phyloP scores from a whole-genome alignment of 2,329 filamentous ascomycete species.

The Polytolypa hystricis region DNA sequence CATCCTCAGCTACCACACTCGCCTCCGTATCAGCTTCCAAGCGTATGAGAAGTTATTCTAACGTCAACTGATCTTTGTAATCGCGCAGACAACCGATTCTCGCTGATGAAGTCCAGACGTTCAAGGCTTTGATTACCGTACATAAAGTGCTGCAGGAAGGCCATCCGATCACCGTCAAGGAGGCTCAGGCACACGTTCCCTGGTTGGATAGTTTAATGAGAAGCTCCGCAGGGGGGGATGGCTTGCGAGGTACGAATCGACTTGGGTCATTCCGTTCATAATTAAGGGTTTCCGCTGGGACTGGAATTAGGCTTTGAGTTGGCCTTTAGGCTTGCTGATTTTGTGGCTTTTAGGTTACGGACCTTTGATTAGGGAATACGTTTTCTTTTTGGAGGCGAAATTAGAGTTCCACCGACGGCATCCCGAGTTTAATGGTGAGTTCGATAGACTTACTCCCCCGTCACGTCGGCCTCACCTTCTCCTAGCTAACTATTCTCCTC shows the following conservation, averaged over 20 bases:
- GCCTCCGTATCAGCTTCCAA: neutral
- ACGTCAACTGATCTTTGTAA: neutral
- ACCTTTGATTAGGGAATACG: slow-evolving; percentile 90
- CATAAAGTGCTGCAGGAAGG: slow-evolving; percentile 98
- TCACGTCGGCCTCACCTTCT: too few species aligned
- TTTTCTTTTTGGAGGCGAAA: slow-evolving; percentile 89
- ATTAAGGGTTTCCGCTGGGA: slow-evolving; percentile 3
- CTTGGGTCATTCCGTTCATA: too few species aligned
- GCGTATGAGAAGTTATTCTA: neutral
- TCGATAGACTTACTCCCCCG: too few species aligned
- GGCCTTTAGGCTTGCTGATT: slow-evolving; percentile 2
- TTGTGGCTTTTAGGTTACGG: slow-evolving; percentile 52
- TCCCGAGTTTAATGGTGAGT: slow-evolving; percentile 82
- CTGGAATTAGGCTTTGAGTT: slow-evolving; percentile 1
- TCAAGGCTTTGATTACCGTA: slow-evolving; percentile 93
- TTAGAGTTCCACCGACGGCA: slow-evolving; percentile 94
- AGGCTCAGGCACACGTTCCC: slow-evolving; percentile 75
- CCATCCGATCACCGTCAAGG: slow-evolving; percentile 73
- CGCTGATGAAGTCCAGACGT: slow-evolving; percentile 96
- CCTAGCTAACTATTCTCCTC: slow-evolving; percentile 8
- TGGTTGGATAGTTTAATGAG: slow-evolving; percentile 92
- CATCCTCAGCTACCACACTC: neutral
- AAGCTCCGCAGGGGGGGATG: slow-evolving; percentile 63
- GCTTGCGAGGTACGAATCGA: slow-evolving; percentile 55
- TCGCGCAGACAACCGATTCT: slow-evolving; percentile 78